Percentiles rank a stretch among this genome's conserved stretches.
Evolutionary conservation across 2,329 filamentous ascomycete species (phyloP).

Genomic region (Microcyclosporella mali): DNA sequence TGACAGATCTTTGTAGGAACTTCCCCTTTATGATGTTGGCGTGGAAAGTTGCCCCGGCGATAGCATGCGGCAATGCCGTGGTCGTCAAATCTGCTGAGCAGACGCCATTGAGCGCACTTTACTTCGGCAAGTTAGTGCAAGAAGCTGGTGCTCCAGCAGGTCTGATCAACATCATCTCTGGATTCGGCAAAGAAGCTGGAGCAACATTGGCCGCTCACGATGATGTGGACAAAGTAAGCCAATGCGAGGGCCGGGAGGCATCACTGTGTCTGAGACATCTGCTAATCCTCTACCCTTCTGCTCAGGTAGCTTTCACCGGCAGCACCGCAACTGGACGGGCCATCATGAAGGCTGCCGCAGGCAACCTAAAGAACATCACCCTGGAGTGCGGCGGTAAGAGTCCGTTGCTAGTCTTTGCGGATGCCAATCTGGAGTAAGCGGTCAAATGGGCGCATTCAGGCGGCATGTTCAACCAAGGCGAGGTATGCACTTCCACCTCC

Average conservation of each 20-base stretch:
- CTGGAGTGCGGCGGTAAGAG: conserved; percentile 57
- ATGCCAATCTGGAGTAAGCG: conserved; percentile 54
- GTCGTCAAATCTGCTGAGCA: conserved; percentile 53
- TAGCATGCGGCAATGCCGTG: conserved; percentile 51
- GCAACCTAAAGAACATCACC: conserved; percentile 57
- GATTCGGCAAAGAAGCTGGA: conserved; percentile 62
- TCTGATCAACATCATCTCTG: conserved; percentile 70
- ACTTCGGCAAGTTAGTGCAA: conserved; percentile 58
- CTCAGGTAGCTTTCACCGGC: conserved; percentile 71
- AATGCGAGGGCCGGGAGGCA: too few relatives aligned
- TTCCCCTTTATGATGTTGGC: conserved; percentile 68
- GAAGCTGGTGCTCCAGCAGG: conserved; percentile 73
- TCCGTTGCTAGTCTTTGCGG: conserved; percentile 52
- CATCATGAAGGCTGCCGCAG: conserved; percentile 68
- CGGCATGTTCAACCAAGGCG: conserved; percentile 53
- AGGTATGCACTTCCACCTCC: conserved; percentile 55
- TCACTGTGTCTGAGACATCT: too few relatives aligned
- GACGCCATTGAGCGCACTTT: conserved; percentile 43
- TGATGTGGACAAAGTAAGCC: conserved; percentile 67
- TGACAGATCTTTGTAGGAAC: conserved; percentile 6
- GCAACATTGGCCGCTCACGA: conserved; percentile 61
- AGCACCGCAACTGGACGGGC: conserved; percentile 64
- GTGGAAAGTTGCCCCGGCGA: conserved; percentile 67
- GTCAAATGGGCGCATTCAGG: conserved; percentile 62
- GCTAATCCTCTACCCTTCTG: too few relatives aligned